Conservation (phyloP, 2,329 filamentous ascomycete genomes). For the Epichloe baconii region DNA sequence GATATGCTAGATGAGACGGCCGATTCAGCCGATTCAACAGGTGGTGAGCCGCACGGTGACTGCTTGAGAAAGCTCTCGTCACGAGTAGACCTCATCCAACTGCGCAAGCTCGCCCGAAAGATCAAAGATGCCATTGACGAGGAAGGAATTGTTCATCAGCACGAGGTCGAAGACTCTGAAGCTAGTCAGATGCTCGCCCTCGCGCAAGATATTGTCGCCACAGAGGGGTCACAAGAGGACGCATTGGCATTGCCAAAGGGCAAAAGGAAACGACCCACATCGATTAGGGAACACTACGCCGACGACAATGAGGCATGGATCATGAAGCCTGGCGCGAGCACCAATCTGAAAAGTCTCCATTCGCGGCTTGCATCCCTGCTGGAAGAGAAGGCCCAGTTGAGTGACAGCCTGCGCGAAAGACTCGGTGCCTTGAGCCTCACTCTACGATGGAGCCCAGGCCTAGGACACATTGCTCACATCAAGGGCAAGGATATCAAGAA, state of each 20-base stretch:
- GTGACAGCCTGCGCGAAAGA: conserved; percentile 44
- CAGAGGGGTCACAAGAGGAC: conserved; percentile 50
- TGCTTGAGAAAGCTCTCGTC: conserved; percentile 34
- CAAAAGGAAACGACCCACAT: conserved; percentile 30
- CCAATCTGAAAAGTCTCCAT: conserved; percentile 54
- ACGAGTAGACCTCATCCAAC: conserved; percentile 54
- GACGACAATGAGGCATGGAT: conserved; percentile 49
- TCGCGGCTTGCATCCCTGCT: conserved; percentile 46
- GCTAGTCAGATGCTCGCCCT: conserved; percentile 58
- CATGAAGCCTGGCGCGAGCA: conserved; percentile 57
- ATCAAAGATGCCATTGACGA: conserved; percentile 81
- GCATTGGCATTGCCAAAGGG: conserved; percentile 41
- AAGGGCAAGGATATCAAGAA: conserved; percentile 59
- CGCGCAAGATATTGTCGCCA: conserved; percentile 56
- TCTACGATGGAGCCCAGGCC: conserved; percentile 72
- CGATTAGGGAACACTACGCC: conserved; percentile 43
- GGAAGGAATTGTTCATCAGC: conserved; percentile 71
- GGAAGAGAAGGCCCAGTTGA: conserved; percentile 47
- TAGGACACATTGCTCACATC: conserved; percentile 85
- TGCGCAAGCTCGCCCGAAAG: conserved; percentile 51
- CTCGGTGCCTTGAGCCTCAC: conserved; percentile 54
- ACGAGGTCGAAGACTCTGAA: conserved; percentile 61
- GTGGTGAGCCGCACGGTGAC: conserved; percentile 7
- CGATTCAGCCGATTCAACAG: conserved; percentile 4
- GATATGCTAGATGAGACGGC: conserved; percentile 25